A percentile compares a stretch with the other conserved stretches of the same genome.
Conservation (phyloP, 306 rosid genomes). For the Citrullus colocynthis region DNA sequence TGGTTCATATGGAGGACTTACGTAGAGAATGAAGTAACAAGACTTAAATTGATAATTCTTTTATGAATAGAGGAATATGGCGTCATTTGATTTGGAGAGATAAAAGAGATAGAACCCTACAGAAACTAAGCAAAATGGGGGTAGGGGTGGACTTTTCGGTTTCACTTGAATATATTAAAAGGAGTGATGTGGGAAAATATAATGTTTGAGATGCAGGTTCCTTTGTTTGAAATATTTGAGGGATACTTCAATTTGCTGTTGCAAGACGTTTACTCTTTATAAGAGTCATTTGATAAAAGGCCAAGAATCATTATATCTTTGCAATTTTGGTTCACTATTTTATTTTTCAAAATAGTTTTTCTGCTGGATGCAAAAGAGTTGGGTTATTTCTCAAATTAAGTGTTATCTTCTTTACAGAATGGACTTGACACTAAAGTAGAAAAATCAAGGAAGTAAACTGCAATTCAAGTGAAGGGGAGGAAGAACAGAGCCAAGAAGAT, state of each 20-base stretch:
- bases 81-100: not conserved
- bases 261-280: not conserved
- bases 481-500: not conserved
- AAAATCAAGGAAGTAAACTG: constrained; percentile 48
- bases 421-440: constrained; percentile 83
- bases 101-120: not conserved
- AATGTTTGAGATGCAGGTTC: not conserved
- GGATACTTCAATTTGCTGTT: not conserved
- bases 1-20: not conserved
- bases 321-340: not conserved
- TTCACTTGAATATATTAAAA: not conserved
- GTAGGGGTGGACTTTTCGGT: not conserved
- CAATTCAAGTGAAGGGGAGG: not conserved
- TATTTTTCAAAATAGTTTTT: not conserved
- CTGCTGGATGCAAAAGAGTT: not conserved
- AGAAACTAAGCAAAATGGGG: not conserved
- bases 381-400: not conserved
- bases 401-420: constrained; percentile 25
- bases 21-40: not conserved
- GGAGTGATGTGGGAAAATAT: not conserved
- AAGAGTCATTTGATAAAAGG: not conserved
- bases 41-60: not conserved
- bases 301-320: not conserved
- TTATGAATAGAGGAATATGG: not conserved
- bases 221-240: not conserved